Conservation (phyloP, 1,284 basidiomycete genomes). For the Ganoderma multipileum region DNA sequence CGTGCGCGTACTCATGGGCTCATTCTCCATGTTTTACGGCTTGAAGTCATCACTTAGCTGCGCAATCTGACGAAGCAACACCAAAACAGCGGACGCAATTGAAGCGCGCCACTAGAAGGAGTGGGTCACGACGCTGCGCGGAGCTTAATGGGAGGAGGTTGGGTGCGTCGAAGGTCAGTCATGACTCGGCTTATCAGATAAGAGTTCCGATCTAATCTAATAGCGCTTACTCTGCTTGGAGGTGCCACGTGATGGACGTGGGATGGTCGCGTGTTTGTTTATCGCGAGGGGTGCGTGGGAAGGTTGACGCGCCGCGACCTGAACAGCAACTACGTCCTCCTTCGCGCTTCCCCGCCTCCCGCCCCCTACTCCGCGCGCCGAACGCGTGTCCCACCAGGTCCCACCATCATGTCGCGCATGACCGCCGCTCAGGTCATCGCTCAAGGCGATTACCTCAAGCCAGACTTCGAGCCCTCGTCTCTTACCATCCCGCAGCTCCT, state of each 20-base stretch:
- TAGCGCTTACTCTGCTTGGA: too few species aligned
- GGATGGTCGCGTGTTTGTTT: conserved; percentile 31
- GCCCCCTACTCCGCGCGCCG: conserved; percentile 35
- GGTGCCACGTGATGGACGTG: conserved; percentile 21
- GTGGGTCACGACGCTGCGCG: neutral
- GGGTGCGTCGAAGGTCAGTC: neutral
- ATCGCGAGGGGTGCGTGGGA: conserved; percentile 33
- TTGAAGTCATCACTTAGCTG: neutral
- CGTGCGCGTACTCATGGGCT: neutral
- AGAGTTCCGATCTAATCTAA: neutral
- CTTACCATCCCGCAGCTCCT: conserved; percentile 86
- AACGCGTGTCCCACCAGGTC: conserved; percentile 32
- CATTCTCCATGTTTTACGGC: neutral
- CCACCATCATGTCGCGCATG: conserved; percentile 65
- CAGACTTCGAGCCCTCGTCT: conserved; percentile 81
- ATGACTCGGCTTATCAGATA: conserved; percentile 8
- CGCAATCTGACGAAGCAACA: neutral
- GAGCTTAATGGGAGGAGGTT: neutral
- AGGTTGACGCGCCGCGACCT: conserved; percentile 34
- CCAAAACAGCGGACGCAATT: neutral
- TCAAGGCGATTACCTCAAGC: conserved; percentile 82
- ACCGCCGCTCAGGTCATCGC: conserved; percentile 76
- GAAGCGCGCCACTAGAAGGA: neutral
- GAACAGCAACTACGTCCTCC: conserved; percentile 31
- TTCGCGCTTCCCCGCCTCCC: conserved; percentile 19